These are phyloP conservation scores for Aspergillus carlsbadensis DNA, from an alignment of 495 filamentous ascomycete species.

Conservation along the genomic window DNA sequence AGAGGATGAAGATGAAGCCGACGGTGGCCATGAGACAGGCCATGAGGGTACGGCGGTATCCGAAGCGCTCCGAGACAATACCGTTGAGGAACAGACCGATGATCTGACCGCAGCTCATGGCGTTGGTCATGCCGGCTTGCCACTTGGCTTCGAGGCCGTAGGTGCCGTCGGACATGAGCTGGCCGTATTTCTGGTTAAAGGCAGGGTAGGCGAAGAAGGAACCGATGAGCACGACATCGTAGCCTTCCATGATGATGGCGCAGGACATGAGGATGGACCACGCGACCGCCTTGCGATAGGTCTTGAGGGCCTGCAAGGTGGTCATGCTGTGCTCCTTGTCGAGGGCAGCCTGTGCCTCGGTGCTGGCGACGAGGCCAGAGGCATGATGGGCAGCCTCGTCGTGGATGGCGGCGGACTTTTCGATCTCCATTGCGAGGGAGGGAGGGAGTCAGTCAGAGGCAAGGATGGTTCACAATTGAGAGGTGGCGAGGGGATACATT, in stretches of 20 bases:
- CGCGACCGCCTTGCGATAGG: slow-evolving; percentile 56
- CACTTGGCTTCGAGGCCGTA: slow-evolving; percentile 50
- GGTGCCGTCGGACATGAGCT: slow-evolving; percentile 30
- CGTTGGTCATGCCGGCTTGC: slow-evolving; percentile 77
- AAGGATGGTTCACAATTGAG: background rate
- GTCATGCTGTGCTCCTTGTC: slow-evolving; percentile 48
- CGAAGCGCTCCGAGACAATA: slow-evolving; percentile 70
- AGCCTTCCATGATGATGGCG: slow-evolving; percentile 55
- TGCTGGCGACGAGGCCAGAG: background rate
- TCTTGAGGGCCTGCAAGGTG: slow-evolving; percentile 39
- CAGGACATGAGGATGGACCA: slow-evolving; percentile 55
- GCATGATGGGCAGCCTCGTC: background rate
- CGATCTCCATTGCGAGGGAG: slow-evolving; percentile 16
- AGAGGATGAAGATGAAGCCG: slow-evolving; percentile 72
- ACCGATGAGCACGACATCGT: slow-evolving; percentile 56
- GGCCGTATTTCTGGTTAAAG: slow-evolving; percentile 71
- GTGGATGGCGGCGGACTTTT: background rate
- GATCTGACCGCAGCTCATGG: slow-evolving; percentile 63
- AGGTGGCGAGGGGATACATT: background rate
- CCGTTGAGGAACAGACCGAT: slow-evolving; percentile 77
- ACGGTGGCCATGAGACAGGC: slow-evolving; percentile 61
- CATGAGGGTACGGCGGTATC: slow-evolving; percentile 72
- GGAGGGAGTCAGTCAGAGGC: too few species aligned
- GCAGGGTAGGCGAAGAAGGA: slow-evolving; percentile 46
- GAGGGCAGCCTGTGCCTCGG: slow-evolving; percentile 26